Evolutionary conservation across 225 moss, liverwort and hornwort species (phyloP), one percentile per base, ranked within the genome.

Genomic region (Pseudoscleropodium purum): DNA sequence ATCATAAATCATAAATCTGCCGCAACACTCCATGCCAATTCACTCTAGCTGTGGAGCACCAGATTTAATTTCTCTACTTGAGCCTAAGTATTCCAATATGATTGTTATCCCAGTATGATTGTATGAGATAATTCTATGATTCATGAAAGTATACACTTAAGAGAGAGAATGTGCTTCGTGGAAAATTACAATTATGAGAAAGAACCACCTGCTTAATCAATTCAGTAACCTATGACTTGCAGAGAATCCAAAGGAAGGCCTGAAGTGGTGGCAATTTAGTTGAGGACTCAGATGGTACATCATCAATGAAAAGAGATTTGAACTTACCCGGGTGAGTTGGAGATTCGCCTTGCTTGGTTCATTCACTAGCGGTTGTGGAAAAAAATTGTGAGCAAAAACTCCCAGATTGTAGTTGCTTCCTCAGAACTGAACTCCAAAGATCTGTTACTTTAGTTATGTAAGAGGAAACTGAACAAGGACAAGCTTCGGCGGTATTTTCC

Each of bases 251-350:
- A 87, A 84, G 87, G 76, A 84, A 27, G 65, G 29, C 23, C 52
- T 62, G 62, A 87, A 68, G 81, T 84, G 89, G 87, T 92, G 84
- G 89, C 87, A 84, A 67, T 91, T 91, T 49, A 60, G 18, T 41
- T 91, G 75, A 83, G 56, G 76, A 54, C 62, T 51, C 60, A 51
- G 64, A 57, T 30, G 15, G 34, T 59, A 33, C 34, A 81, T 57
- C 51, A 37, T 84, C n/a, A 37, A 74, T 51, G 70, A 36, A 75
- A 82, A 17, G 39, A 39, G 72, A 65, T 45, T 57, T 54, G 36
- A 21, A 29, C 73, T 57, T 36, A 45, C 49, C 47, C 33, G 31
- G 56, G 29, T 73, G 61, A 65, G 59, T 59, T 60, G 79, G 51
- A 66, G 79, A 73, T 73, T 59, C 39, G 20, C 0, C 56, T 77